Conservation (phyloP, 305 asterid genomes). For the Fraxinus sp. region DNA sequence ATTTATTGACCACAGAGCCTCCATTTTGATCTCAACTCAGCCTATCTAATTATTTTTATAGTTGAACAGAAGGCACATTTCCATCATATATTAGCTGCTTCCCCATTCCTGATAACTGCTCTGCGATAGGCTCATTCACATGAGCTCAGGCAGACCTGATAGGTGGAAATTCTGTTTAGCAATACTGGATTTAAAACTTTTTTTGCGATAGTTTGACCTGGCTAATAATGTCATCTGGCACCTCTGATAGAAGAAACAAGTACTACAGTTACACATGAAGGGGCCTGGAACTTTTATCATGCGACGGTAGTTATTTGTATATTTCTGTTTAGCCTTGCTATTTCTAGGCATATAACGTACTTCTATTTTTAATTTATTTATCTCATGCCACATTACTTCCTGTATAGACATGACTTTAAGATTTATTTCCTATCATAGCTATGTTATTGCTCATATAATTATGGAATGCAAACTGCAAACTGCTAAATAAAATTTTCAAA, state of each 20-base stretch:
- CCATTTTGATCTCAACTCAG: background rate
- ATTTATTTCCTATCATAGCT: background rate
- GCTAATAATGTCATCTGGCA: background rate
- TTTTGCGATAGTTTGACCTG: background rate
- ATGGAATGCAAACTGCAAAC: background rate
- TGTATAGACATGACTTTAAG: background rate
- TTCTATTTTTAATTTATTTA: background rate
- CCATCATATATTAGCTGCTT: conserved; percentile 2
- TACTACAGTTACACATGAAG: background rate
- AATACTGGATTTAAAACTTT: background rate
- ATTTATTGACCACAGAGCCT: background rate
- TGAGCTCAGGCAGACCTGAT: background rate
- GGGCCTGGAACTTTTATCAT: background rate
- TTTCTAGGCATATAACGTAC: background rate
- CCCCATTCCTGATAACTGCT: background rate
- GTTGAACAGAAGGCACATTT: background rate
- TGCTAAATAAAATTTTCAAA: background rate
- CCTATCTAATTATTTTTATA: background rate
- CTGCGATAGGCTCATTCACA: background rate
- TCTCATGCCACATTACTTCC: background rate
- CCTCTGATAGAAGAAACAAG: background rate
- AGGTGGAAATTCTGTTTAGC: background rate
- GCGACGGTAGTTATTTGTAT: background rate
- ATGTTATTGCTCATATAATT: background rate
- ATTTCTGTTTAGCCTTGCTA: background rate